Conservation (phyloP, 116 monocot species). For the Trichopus zeylanicus region DNA sequence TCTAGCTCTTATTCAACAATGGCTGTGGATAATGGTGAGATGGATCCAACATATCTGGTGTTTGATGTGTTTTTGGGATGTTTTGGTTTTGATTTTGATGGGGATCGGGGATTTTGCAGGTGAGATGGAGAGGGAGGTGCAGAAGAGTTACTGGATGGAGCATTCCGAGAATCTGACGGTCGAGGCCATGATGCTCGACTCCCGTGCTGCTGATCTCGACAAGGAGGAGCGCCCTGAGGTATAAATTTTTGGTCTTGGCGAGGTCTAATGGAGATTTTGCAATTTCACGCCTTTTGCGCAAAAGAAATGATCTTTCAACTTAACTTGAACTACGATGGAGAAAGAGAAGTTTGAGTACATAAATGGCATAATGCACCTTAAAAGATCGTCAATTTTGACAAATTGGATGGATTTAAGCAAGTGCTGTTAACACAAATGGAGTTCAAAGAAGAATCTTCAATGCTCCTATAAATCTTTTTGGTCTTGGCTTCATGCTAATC, state of each 20-base stretch:
- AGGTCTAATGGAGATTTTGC: too few relatives aligned
- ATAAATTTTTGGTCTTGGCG: conserved; percentile 1
- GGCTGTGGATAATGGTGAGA: conserved; percentile 10
- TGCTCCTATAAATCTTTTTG: too few relatives aligned
- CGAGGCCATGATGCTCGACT: conserved; percentile 99
- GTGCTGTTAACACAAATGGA: too few relatives aligned
- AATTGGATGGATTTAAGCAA: too few relatives aligned
- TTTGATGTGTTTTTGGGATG: neutral
- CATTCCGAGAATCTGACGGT: conserved; percentile 91
- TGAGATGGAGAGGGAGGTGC: conserved; percentile 48
- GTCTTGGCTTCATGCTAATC: neutral
- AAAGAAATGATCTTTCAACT: too few relatives aligned
- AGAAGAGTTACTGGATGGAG: conserved; percentile 96
- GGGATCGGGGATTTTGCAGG: conserved; percentile 10
- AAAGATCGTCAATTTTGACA: too few relatives aligned
- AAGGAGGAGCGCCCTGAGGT: conserved; percentile 98
- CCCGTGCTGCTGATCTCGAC: conserved; percentile 87
- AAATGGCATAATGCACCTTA: too few relatives aligned
- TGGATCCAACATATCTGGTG: neutral
- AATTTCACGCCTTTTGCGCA: too few relatives aligned
- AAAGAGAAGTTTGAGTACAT: too few relatives aligned
- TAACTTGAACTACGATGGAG: too few relatives aligned
- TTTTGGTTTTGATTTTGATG: neutral
- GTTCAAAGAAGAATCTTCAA: too few relatives aligned
- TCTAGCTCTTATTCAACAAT: neutral